Evolutionary conservation across 2,329 filamentous ascomycete genomes (phyloP), one percentile per base, ranked within the genome.

Genomic region (Macrophomina phaseolina): DNA sequence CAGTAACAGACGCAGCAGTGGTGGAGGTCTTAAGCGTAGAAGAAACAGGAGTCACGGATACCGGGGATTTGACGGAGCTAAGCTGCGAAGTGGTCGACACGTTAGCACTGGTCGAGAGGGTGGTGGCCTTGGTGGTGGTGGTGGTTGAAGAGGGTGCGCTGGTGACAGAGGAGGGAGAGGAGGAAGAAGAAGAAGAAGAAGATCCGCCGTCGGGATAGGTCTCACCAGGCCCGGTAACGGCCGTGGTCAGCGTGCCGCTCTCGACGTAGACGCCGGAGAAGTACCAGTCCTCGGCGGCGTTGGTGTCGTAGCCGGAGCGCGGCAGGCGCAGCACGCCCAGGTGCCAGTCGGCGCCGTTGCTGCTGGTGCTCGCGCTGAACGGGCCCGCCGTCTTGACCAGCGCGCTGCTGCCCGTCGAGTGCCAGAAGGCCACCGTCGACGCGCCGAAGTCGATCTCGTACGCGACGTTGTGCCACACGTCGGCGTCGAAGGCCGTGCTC

Each of bases 201-300:
- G 62, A 64, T 5, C 61, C 49, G 34, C 66, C 67, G 7, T 63
- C 63, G 56, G 56, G 28, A n/a, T 18, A 49, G 23, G 8, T 32
- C 61, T 64, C 48, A 64, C 65, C 69, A 34, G 73, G 69, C 9
- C 72, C 72, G 18, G 65, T 53, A 16, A 75, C 67, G 7, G 67
- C 68, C 28, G 69, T 73, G 0, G 74, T 77, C 8, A 77, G n/a
- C 6, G n/a, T 74, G 3, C 86, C 88, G 55, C 80, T 83, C 82
- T 92, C 90, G 58, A 92, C 83, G 72, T 91, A 92, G 3, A 91
- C 87, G 8, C 90, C 89, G 3, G 86, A 89, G 79, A 91, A 92
- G 76, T 87, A 91, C 81, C 89, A 89, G 73, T 92, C 89, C 81
- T 91, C 90, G 2, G 77, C 76, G 45, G 76, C 80, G 3, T 73